Percentiles rank a stretch among this genome's conserved stretches.
Evolutionary conservation across 257 asterid species (phyloP).

Genomic region (Gentiana straminea): DNA sequence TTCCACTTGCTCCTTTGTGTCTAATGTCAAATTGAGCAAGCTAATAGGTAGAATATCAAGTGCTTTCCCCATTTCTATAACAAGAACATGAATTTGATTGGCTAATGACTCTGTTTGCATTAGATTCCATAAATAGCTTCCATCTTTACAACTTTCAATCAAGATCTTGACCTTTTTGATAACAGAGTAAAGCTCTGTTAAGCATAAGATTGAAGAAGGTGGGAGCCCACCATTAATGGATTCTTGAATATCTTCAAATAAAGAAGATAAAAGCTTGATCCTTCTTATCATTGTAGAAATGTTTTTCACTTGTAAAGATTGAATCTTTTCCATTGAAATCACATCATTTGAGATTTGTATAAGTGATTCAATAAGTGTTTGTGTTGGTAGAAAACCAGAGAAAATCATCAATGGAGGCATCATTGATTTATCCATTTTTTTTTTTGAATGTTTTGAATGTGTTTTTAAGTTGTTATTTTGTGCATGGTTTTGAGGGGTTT

Average conservation of each 20-base stretch:
- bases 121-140: conserved; percentile 65
- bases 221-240: conserved; percentile 38
- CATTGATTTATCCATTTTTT: conserved; percentile 26
- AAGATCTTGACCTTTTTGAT: conserved; percentile 36
- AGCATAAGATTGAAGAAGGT: conserved; percentile 62
- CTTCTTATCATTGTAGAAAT: conserved; percentile 46
- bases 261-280: conserved; percentile 46
- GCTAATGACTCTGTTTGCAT: conserved; percentile 52
- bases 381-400: conserved; percentile 48
- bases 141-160: conserved; percentile 41
- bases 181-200: conserved; percentile 55
- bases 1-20: conserved; percentile 73
- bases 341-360: conserved; percentile 42
- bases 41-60: conserved; percentile 75
- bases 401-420: conserved; percentile 38
- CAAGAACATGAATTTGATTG: conserved; percentile 36
- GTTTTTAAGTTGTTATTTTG: conserved; percentile 6
- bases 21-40: conserved; percentile 47
- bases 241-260: conserved; percentile 69
- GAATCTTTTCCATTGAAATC: conserved; percentile 25
- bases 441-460: conserved; percentile 15
- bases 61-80: conserved; percentile 60
- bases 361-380: conserved; percentile 47
- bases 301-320: conserved; percentile 43
- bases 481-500: conserved; percentile 11